Evolutionary conservation across 441 rosid genomes (phyloP), one percentile per base, ranked within the genome.

Genomic region (Arabidopsis lyrata): DNA sequence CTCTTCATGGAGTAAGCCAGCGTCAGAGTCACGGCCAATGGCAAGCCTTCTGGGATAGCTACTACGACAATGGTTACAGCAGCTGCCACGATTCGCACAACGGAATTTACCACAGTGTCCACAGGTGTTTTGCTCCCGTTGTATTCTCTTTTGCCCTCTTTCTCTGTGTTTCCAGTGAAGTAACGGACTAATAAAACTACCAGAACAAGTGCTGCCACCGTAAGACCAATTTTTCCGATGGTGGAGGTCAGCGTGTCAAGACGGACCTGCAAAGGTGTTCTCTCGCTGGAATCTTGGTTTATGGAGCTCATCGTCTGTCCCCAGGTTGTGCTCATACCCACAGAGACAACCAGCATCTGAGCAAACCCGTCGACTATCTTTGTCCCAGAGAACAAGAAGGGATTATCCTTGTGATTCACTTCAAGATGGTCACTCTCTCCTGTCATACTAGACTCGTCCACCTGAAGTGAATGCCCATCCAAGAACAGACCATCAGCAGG

Each of bases 31-130:
- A 92, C 91, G 12, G 92, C 96, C 63, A 92, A 73, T 0, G 91
- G 96, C 69, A 88, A 70, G 29, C 97, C 97, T 81, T 90, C 93
- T 2, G 95, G 96, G 66, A 91, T 88, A 18, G 93, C 92, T n/a
- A 90, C 93, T 42, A 87, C 96, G 44, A 92, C 88, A 63, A 90
- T 88, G 27, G 94, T 88, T 52, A 88, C 96, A 5, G 94, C 96
- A 54, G 80, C 87, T 5, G 91, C 82, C 34, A 88, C 77, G 15
- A 92, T 88, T 15, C 60, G 42, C 52, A 88, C 84, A 18, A 92
- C 77, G 1, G 87, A 78, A 47, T 81, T 88, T 3, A 88, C 22
- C 11, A 90, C 73, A 35, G 85, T 79, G 34, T 80, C 83, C 9
- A 66, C 32, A n/a, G 67, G 66, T 34, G 88, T 82, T 15, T 55